Conservation (phyloP, 306 rosid genomes). For the Trichosanthes truncata region DNA sequence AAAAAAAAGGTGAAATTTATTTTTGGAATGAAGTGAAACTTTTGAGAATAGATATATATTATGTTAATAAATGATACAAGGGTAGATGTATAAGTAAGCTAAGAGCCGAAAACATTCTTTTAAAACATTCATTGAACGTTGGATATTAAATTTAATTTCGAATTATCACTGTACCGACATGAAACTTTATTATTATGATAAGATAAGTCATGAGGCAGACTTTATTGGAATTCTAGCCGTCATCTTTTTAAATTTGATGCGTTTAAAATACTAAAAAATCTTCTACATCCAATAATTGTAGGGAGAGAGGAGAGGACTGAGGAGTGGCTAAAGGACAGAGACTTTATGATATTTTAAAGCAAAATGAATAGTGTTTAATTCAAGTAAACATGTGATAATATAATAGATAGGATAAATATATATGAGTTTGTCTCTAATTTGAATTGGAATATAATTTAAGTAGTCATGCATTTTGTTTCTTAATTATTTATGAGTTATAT, state of each 20-base stretch:
- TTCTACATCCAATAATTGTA: neutral
- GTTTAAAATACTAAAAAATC: neutral
- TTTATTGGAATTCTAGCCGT: neutral
- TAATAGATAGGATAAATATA: neutral
- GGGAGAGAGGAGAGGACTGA: neutral
- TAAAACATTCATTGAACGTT: neutral
- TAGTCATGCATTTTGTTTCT: no score
- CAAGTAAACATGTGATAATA: neutral
- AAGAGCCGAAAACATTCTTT: no score
- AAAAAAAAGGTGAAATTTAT: no score
- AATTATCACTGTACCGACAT: neutral
- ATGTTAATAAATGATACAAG: no score
- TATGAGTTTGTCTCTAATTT: no score
- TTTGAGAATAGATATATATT: no score
- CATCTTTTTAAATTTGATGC: neutral
- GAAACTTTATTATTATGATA: neutral
- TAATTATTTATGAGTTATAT: no score
- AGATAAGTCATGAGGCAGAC: neutral
- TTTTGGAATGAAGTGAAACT: no score
- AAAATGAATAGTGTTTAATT: neutral
- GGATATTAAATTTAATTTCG: neutral
- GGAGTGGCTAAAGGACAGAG: neutral
- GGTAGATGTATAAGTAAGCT: no score
- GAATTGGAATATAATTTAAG: no score
- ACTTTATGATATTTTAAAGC: neutral